phyloP scores from a whole-genome alignment of 2,329 filamentous ascomycete species.

The Daldinia eschscholtzii region DNA sequence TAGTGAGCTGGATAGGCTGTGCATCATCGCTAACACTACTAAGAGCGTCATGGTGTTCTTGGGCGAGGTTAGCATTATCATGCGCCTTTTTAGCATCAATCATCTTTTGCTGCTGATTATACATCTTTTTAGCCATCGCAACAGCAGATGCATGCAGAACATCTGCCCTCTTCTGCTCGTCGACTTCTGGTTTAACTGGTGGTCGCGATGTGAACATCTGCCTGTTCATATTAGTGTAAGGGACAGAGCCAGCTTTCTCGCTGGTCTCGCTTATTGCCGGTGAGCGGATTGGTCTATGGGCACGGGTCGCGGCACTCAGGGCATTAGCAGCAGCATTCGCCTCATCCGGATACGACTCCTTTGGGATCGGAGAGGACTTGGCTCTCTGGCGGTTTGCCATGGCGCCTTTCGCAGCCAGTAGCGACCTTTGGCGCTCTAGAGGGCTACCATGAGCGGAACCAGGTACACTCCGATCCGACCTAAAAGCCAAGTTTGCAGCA shows the following conservation, averaged over 20 bases:
- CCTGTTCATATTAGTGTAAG: conserved; percentile 75
- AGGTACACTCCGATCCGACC: conserved; percentile 59
- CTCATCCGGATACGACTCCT: conserved; percentile 66
- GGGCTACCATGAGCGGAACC: conserved; percentile 58
- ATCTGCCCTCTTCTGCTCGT: conserved; percentile 79
- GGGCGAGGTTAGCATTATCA: conserved; percentile 49
- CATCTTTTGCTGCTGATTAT: conserved; percentile 74
- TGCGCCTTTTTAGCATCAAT: conserved; percentile 63
- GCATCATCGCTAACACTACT: conserved; percentile 54
- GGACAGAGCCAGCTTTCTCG: conserved; percentile 74
- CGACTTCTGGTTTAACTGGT: conserved; percentile 76
- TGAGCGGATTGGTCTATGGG: conserved; percentile 66
- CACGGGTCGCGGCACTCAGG: conserved; percentile 77
- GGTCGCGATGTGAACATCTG: conserved; percentile 85
- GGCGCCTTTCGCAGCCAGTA: conserved; percentile 83
- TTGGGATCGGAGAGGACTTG: conserved; percentile 68
- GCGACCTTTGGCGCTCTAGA: conserved; percentile 72
- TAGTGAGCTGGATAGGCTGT: conserved; percentile 68
- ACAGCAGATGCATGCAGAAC: conserved; percentile 84
- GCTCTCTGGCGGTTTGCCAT: conserved; percentile 74
- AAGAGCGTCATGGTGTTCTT: conserved; percentile 52
- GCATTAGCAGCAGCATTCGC: conserved; percentile 75
- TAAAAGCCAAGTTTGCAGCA: conserved; percentile 77
- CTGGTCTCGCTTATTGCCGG: conserved; percentile 63
- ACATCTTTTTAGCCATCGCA: conserved; percentile 92